Conservation (phyloP, 164 flowering plant genomes). For the Aristolochia fimbriata region DNA sequence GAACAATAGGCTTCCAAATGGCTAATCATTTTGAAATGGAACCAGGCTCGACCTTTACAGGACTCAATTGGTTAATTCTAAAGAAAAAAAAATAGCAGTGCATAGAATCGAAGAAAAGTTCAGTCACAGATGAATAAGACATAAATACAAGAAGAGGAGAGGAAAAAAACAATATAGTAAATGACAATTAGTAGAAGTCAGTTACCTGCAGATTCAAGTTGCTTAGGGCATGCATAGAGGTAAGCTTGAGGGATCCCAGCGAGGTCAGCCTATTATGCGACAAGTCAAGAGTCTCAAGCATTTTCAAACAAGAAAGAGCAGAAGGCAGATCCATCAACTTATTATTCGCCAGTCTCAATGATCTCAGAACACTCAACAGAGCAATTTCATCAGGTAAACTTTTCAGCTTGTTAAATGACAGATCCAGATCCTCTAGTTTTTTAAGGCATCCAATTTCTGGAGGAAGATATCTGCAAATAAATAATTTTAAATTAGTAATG, state of each 20-base stretch:
- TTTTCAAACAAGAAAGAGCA: slow-evolving; percentile 42
- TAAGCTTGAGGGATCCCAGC: slow-evolving; percentile 54
- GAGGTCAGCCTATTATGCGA: slow-evolving; percentile 84
- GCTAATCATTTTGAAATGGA: too few species aligned
- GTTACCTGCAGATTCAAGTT: slow-evolving; percentile 77
- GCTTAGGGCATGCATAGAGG: slow-evolving; percentile 55
- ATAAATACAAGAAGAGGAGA: not conserved
- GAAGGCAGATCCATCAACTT: slow-evolving; percentile 69
- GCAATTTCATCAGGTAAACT: slow-evolving; percentile 67
- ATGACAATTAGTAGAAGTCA: not conserved
- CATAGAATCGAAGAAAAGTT: too few species aligned
- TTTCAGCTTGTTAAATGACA: slow-evolving; percentile 86
- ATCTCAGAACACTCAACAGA: slow-evolving; percentile 43
- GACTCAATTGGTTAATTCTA: too few species aligned
- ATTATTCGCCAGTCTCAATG: slow-evolving; percentile 71
- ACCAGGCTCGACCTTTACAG: too few species aligned
- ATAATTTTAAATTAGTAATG: not conserved
- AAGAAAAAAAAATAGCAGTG: too few species aligned
- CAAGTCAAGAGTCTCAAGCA: slow-evolving; percentile 69
- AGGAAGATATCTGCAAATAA: slow-evolving; percentile 68
- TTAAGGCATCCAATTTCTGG: slow-evolving; percentile 71
- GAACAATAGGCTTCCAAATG: too few species aligned
- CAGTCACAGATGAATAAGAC: too few species aligned
- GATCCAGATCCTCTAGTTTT: slow-evolving; percentile 72
- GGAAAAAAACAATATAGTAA: not conserved